Base-by-base conservation (phyloP, 2,329 filamentous ascomycete species). In the Stagonosporopsis vannaccii region DNA sequence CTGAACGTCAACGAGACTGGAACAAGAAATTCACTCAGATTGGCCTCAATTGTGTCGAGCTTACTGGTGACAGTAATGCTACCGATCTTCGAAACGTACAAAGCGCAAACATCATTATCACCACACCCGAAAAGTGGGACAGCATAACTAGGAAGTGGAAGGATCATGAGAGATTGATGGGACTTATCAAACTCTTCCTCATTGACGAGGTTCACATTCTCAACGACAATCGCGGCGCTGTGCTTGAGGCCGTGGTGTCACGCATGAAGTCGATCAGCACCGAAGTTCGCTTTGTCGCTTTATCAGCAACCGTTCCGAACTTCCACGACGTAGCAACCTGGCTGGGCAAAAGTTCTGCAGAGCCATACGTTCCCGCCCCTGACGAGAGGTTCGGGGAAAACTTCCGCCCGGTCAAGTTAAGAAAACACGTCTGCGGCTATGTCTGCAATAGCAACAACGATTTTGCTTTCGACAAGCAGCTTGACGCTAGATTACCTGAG, bases 51-150 rank as follows among this genome's bases (percentile, higher is more conserved):
- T 91, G 89, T 70, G 87, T 87, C 3, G 91, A 95, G 71, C 81
- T 96, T 54, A 96, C 92, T 3, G 91, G 92, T 1, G 92, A 96
- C 69, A 93, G 90, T 0, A 87, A 90, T 33, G 80, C 84, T 47
- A 76, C 79, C 5, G 87, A 93, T 62, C 80, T 92, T 56, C 81
- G 81, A 20, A 85, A 83, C 50, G 88, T 94, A 6, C 87, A 91
- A 58, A 85, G 82, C 63, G 91, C 91, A 3, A 88, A 87, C 42
- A 90, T 96, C 60, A 94, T 96, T 62, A 84, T 96, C 59, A 95
- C 92, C 0, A 96, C 91, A 0, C 91, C 92, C 0, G 91, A 96
- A 75, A 96, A 96, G 69, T 96, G 91, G 91, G 91, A 96, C 70
- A 94, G 90, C 57, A 88, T 95, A 72, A 96, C 92, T 0, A 83